phyloP scores from a whole-genome alignment of 306 rosid species.

The Lupinus albus region DNA sequence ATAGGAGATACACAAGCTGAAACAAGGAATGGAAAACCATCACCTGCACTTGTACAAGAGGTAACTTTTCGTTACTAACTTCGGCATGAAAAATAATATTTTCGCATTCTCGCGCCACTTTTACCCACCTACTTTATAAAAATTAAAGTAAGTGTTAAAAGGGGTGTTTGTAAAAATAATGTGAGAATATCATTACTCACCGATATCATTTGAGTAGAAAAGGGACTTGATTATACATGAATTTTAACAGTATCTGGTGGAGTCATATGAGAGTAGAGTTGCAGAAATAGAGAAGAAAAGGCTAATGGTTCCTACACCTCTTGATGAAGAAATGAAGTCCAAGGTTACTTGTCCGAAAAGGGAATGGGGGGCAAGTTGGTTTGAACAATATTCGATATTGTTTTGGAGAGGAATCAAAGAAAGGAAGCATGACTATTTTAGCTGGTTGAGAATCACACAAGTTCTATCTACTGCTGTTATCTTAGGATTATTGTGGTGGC shows the following conservation, averaged over 20 bases:
- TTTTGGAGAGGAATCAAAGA: conserved; percentile 85
- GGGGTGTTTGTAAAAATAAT: too few species aligned
- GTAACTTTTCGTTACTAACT: conserved; percentile 39
- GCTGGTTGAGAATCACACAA: conserved; percentile 97
- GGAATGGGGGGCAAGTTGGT: conserved; percentile 91
- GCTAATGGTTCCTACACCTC: conserved; percentile 60
- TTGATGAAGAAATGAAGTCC: conserved; percentile 68
- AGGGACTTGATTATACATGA: conserved; percentile 6
- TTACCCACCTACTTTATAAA: too few species aligned
- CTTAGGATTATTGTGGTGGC: conserved; percentile 97
- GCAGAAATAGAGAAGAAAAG: conserved; percentile 81
- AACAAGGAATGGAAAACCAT: conserved; percentile 64
- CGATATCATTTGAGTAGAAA: background rate
- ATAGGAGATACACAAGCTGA: conserved; percentile 60
- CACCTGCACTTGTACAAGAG: conserved; percentile 81
- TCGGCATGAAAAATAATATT: too few species aligned
- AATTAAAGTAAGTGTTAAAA: too few species aligned
- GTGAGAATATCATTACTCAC: too few species aligned
- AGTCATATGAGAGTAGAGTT: conserved; percentile 74
- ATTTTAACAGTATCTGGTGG: conserved; percentile 72
- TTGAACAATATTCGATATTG: conserved; percentile 70
- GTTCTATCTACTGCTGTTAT: conserved; percentile 86
- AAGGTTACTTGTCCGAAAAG: conserved; percentile 53
- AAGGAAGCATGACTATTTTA: conserved; percentile 81
- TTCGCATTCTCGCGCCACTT: too few species aligned